A percentile compares a stretch with the other conserved stretches of the same genome.
These are phyloP conservation scores for Barnettozyma sp. DNA, from an alignment of 805 yeast species.

Conservation along the genomic window DNA sequence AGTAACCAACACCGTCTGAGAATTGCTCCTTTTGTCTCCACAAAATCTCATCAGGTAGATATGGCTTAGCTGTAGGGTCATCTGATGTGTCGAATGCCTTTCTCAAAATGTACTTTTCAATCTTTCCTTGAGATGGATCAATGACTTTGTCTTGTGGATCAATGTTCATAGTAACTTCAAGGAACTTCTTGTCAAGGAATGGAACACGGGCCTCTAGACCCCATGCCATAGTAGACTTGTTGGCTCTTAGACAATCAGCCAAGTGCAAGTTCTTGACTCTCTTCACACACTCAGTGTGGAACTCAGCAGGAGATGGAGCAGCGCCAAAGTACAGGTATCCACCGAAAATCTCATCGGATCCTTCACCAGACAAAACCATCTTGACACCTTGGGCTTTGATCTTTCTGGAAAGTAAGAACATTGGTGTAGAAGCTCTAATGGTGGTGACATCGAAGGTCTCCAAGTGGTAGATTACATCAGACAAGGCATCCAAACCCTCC, in stretches of 20 bases:
- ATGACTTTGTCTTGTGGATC: slow-evolving; percentile 90
- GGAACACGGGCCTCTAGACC: slow-evolving; percentile 99
- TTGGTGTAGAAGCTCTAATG: slow-evolving; percentile 97
- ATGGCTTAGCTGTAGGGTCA: slow-evolving; percentile 71
- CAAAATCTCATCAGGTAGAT: slow-evolving; percentile 91
- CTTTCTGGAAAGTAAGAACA: slow-evolving; percentile 92
- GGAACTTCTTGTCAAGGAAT: slow-evolving; percentile 89
- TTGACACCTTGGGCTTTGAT: slow-evolving; percentile 99
- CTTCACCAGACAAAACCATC: slow-evolving; percentile 99
- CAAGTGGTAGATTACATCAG: slow-evolving; percentile 90
- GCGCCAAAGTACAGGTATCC: slow-evolving; percentile 96
- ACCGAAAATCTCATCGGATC: slow-evolving; percentile 98
- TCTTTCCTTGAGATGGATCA: slow-evolving; percentile 58
- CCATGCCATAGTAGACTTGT: slow-evolving; percentile 99
- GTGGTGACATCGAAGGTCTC: slow-evolving; percentile 99
- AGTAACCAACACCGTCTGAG: slow-evolving; percentile 98
- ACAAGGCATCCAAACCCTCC: slow-evolving; percentile 93
- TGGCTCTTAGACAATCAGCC: slow-evolving; percentile 97
- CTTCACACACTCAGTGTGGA: slow-evolving; percentile 92
- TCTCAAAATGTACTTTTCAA: slow-evolving; percentile 94
- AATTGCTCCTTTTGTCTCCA: slow-evolving; percentile 99
- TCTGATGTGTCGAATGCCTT: slow-evolving; percentile 94
- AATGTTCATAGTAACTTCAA: slow-evolving; percentile 89
- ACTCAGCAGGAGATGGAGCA: slow-evolving; percentile 89
- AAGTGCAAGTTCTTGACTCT: slow-evolving; percentile 96